Percentiles rank a stretch among this genome's conserved stretches.
Conservation (phyloP, 352 stramenopile species). For the Albugo laibachii region DNA sequence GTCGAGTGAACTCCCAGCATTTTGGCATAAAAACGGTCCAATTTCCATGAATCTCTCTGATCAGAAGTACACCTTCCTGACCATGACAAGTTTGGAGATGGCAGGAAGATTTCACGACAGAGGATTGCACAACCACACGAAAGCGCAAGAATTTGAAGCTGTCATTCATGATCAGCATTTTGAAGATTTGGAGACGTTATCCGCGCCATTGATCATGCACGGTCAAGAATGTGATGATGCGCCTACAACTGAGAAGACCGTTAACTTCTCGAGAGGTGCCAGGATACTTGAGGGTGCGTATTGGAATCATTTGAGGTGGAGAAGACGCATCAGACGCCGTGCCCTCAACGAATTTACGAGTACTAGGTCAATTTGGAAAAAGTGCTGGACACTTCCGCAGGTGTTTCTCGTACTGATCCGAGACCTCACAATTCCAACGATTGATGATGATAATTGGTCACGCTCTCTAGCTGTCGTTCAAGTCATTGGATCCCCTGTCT, state of each 20-base stretch:
- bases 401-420: conserved; percentile 25
- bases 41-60: conserved; percentile 3
- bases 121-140: too few relatives aligned
- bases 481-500: conserved; percentile 66
- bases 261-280: conserved; percentile 19
- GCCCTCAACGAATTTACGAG: conserved; percentile 22
- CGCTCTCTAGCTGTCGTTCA: conserved; percentile 70
- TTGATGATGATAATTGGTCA: conserved; percentile 54
- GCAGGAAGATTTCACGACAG: neutral
- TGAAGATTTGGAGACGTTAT: conserved; percentile 20
- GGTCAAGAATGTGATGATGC: conserved; percentile 1
- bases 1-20: conserved; percentile 33
- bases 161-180: conserved; percentile 50
- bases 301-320: conserved; percentile 54
- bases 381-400: conserved; percentile 30
- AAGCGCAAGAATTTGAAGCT: conserved; percentile 15
- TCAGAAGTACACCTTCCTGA: conserved; percentile 25
- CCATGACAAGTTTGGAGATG: conserved; percentile 9
- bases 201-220: conserved; percentile 35
- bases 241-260: neutral
- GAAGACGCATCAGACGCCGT: conserved; percentile 32
- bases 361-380: conserved; percentile 19
- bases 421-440: conserved; percentile 44
- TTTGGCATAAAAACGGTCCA: conserved; percentile 29
- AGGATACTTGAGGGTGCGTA: conserved; percentile 24